These are phyloP conservation scores for Leonotis leonurus DNA, from an alignment of 257 asterid species.

Conservation along the genomic window DNA sequence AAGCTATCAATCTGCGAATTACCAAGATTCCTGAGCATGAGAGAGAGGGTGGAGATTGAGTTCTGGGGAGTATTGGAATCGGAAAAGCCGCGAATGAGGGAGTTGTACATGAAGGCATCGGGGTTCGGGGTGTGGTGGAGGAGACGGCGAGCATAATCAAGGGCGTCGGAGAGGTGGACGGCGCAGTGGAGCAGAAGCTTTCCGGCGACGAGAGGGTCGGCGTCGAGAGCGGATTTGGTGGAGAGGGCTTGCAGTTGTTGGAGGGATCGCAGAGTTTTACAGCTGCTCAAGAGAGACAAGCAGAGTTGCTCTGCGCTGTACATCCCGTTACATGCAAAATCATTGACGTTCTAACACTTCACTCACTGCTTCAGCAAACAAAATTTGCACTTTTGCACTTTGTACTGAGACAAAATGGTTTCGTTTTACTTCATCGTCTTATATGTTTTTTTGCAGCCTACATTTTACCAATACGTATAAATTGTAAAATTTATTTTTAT, in stretches of 20 bases:
- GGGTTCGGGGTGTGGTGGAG: constrained; percentile 40
- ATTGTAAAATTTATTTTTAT: too few species aligned
- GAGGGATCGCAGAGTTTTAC: constrained; percentile 49
- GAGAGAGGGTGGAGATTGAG: constrained; percentile 40
- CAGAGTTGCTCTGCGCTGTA: constrained; percentile 30
- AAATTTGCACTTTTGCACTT: too few species aligned
- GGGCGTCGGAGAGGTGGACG: constrained; percentile 42
- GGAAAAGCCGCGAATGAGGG: constrained; percentile 73
- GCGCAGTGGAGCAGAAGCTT: constrained; percentile 64
- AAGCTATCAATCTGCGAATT: constrained; percentile 48
- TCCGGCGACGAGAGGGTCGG: constrained; percentile 59
- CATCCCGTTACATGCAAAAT: constrained; percentile 26
- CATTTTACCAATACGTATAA: too few species aligned
- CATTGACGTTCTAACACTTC: neutral
- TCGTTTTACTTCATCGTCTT: too few species aligned
- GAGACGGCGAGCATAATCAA: constrained; percentile 50
- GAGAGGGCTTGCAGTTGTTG: constrained; percentile 61
- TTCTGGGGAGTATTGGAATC: constrained; percentile 48
- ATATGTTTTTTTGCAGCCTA: too few species aligned
- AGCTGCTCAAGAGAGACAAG: constrained; percentile 37
- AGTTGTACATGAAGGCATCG: constrained; percentile 80
- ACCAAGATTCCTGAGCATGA: constrained; percentile 36
- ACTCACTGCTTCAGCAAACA: too few species aligned
- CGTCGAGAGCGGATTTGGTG: constrained; percentile 42
- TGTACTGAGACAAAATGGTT: too few species aligned